phyloP scores from a whole-genome alignment of 768 basidiomycete species.

The Xerocomellus chrysenteron region DNA sequence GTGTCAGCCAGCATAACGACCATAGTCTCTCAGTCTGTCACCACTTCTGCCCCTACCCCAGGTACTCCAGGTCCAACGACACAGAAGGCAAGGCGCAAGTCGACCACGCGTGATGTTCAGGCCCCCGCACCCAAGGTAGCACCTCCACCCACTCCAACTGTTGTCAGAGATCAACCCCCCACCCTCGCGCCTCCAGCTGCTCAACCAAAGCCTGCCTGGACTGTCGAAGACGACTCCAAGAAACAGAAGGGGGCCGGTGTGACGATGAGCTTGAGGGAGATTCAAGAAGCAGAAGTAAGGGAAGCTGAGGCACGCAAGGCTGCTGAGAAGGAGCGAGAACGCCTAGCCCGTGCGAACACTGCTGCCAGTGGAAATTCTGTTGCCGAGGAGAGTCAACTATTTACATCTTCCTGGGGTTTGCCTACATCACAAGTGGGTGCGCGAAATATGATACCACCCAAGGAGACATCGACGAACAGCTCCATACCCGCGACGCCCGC shows the following conservation, averaged over 20 bases:
- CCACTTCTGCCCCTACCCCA: constrained; percentile 11
- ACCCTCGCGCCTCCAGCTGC: constrained; percentile 18
- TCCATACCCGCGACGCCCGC: constrained; percentile 33
- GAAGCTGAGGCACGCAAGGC: constrained; percentile 75
- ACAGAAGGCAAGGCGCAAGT: constrained; percentile 29
- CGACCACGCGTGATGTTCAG: constrained; percentile 26
- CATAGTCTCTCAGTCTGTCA: constrained; percentile 2
- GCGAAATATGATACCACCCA: constrained; percentile 39
- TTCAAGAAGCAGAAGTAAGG: constrained; percentile 90
- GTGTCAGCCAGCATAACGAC: constrained; percentile 1
- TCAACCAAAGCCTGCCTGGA: constrained; percentile 59
- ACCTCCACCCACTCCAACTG: constrained; percentile 4
- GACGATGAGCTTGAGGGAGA: constrained; percentile 81
- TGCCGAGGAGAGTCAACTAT: constrained; percentile 56
- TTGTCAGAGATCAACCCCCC: constrained; percentile 25
- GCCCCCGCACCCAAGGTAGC: constrained; percentile 19
- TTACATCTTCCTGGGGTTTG: constrained; percentile 80
- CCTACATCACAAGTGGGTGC: constrained; percentile 78
- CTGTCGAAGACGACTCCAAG: constrained; percentile 66
- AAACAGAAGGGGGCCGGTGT: constrained; percentile 45
- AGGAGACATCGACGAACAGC: constrained; percentile 38
- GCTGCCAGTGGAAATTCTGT: constrained; percentile 36
- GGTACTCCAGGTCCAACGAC: constrained; percentile 20
- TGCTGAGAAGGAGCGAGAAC: constrained; percentile 70
- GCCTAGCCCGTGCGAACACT: constrained; percentile 46